A percentile compares a stretch with the other conserved stretches of the same genome.
Conservation (phyloP, 2,329 filamentous ascomycete species). For the Cladosporium cucumerinum region DNA sequence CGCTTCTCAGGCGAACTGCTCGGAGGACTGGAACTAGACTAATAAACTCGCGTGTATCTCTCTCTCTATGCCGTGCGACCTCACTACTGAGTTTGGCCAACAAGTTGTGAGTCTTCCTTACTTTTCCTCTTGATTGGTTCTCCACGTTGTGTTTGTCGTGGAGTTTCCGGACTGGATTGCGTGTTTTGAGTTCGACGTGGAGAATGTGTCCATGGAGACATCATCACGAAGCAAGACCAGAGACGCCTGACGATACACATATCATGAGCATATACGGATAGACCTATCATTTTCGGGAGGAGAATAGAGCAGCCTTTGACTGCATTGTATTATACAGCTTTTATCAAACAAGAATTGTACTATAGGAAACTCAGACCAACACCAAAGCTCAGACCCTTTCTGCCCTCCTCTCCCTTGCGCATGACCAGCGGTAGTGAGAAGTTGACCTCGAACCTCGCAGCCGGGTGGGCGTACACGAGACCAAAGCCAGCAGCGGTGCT, state of each 20-base stretch:
- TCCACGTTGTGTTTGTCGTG: too few relatives aligned
- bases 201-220: background rate
- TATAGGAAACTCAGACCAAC: constrained; percentile 95
- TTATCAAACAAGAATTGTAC: constrained; percentile 8
- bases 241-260: background rate
- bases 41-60: background rate
- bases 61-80: background rate
- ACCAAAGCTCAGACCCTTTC: constrained; percentile 92
- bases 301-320: background rate
- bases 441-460: constrained; percentile 92
- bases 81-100: constrained; percentile 24
- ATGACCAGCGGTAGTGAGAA: constrained; percentile 83
- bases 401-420: constrained; percentile 76
- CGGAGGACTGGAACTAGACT: background rate
- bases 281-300: background rate
- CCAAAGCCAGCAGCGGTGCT: constrained; percentile 85
- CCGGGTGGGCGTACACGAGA: constrained; percentile 89
- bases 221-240: background rate
- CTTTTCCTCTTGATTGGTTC: background rate
- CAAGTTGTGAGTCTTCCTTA: constrained; percentile 32
- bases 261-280: background rate
- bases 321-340: background rate
- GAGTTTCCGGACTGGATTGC: too few relatives aligned
- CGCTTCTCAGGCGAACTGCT: background rate
- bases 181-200: background rate